Base-by-base conservation (phyloP, 2,329 filamentous ascomycete species). In the Xylariales sp. region DNA sequence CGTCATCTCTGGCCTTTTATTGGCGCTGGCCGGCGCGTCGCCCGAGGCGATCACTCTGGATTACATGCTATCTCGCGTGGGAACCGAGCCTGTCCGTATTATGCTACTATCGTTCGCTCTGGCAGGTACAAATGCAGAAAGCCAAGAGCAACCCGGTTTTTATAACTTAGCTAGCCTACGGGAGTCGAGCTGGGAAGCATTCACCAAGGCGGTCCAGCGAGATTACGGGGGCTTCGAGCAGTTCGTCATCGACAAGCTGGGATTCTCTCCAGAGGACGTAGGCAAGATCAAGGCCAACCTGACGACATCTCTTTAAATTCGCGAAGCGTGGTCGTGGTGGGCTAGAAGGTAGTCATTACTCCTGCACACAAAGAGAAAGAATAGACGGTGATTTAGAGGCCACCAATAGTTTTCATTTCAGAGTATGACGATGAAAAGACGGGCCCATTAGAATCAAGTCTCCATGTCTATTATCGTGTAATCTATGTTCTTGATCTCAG, bases 1-100 rank as follows among this genome's bases (percentile, higher is more conserved):
- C 7, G 61, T 78, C 7, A 50, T 76, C 7, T 62, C 67, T 0
- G 72, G 67, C 8, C 51, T 78, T 5, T 55, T 78, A n/a, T 61
- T 72, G 38, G 58, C 57, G n/a, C 61, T 78, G 12, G 69, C 70
- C 2, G 73, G 71, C 20, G 66, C 67, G 17, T 45, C 62, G 5
- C 46, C 57, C 10, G 63, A 74, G 17, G 56, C 53, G 11, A 56
- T 74, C 23, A 49, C 57, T 15, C 55, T 69, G 29, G 74, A 78
- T 56, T 78, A 70, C 56, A 59, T 76, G 54, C 60, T 78, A 19
- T 76, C 72, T 8, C 65, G 74, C 19, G 63, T 78, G 43, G 73
- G 74, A 20, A 65, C 61, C 0, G 74, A 78, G 54, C 66, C 66
- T 18, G 70, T 66, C 6, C 69, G 72, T 15, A 63, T 69, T 41